Conservation (phyloP, 805 yeast genomes). For the Debaryomyces hansenii region DNA sequence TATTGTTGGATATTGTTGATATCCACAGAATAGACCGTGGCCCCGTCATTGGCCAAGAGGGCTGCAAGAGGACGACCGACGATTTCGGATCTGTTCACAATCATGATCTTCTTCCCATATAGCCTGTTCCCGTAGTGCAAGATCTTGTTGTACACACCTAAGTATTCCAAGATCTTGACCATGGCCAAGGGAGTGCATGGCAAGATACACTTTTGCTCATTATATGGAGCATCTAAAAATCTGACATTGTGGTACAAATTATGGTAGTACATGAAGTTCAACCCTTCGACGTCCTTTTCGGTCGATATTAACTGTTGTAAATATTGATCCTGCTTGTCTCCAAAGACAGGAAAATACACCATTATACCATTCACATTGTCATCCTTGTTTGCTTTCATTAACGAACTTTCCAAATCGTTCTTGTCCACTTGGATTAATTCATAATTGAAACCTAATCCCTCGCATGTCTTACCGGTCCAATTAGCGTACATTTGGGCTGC, state of each 20-base stretch:
- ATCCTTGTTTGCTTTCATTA: conserved; percentile 80
- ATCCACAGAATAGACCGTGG: conserved; percentile 91
- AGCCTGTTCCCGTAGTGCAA: conserved; percentile 87
- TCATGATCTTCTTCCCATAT: conserved; percentile 88
- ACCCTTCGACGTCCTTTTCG: conserved; percentile 95
- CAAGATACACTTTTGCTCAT: conserved; percentile 75
- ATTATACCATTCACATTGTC: conserved; percentile 83
- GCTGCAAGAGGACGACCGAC: conserved; percentile 98
- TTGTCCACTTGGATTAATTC: conserved; percentile 73
- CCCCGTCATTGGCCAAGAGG: conserved; percentile 94
- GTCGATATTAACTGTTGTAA: conserved; percentile 89
- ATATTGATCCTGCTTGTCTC: conserved; percentile 92
- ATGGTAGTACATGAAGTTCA: conserved; percentile 86
- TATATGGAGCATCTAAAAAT: conserved; percentile 68
- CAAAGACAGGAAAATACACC: conserved; percentile 97
- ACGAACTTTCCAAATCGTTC: conserved; percentile 81
- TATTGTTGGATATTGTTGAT: conserved; percentile 83
- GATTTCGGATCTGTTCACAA: conserved; percentile 92
- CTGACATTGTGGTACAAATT: conserved; percentile 94
- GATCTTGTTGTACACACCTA: conserved; percentile 81
- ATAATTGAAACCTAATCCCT: conserved; percentile 80
- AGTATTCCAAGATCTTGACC: conserved; percentile 87
- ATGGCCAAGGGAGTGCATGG: conserved; percentile 97
- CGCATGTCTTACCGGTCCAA: conserved; percentile 93
- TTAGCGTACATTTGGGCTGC: conserved; percentile 94